Conservation (phyloP, 164 flowering plant species). For the Aristolochia fimbriata region DNA sequence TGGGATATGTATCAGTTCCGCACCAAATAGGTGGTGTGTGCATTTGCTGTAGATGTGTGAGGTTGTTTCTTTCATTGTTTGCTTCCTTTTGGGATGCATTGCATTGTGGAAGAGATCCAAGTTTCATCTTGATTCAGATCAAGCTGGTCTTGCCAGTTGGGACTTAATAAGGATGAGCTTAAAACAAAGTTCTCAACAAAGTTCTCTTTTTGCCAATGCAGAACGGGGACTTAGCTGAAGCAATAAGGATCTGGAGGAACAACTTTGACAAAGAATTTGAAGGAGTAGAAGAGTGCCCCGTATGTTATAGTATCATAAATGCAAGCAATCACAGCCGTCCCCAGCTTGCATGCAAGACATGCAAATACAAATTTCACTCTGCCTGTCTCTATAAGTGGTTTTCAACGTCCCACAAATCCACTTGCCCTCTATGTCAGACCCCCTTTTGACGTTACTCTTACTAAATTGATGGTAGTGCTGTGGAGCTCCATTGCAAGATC, state of each 20-base stretch:
- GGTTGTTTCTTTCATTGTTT: no score
- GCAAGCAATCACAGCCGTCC: conserved; percentile 78
- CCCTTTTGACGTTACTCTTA: conserved; percentile 46
- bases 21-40: no score
- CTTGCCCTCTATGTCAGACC: conserved; percentile 94
- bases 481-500: no score
- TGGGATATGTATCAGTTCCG: no score
- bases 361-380: conserved; percentile 95
- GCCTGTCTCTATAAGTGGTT: conserved; percentile 98
- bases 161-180: background rate
- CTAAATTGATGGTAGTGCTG: no score
- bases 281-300: conserved; percentile 98
- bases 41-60: no score
- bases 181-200: no score
- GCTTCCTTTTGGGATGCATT: no score
- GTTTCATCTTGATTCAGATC: no score
- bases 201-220: conserved; percentile 15
- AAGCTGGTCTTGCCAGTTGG: no score
- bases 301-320: conserved; percentile 95
- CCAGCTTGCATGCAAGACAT: conserved; percentile 90
- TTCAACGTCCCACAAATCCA: conserved; percentile 88
- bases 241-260: conserved; percentile 77
- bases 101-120: no score
- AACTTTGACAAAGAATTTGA: conserved; percentile 92
- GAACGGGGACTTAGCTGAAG: conserved; percentile 96